Conservation (phyloP, 169 alveolate species). For the Eimeria mitis region DNA sequence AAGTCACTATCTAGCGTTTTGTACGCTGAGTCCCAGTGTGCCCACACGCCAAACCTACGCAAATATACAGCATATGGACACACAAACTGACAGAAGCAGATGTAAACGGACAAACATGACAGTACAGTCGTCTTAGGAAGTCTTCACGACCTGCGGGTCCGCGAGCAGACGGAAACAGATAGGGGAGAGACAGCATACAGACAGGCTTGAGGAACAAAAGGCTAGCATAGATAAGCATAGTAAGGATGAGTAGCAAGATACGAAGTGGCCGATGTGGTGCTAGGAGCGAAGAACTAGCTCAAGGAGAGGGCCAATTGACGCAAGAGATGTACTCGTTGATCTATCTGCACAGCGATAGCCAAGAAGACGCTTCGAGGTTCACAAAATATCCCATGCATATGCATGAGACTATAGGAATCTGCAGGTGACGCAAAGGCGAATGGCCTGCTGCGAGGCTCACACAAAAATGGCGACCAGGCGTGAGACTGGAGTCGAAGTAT, state of each 20-base stretch:
- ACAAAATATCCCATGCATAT: neutral
- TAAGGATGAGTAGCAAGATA: neutral
- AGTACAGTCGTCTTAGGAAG: neutral
- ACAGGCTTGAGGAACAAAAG: neutral
- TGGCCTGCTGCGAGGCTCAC: neutral
- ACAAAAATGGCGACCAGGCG: neutral
- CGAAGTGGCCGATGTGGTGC: neutral
- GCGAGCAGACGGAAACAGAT: neutral
- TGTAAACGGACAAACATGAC: neutral
- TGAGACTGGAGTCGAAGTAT: neutral
- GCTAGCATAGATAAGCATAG: neutral
- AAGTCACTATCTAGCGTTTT: constrained; percentile 83
- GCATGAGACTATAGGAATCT: neutral
- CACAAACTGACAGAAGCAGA: neutral
- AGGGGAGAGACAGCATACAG: neutral
- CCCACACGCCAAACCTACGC: constrained; percentile 81
- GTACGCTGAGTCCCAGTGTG: constrained; percentile 83
- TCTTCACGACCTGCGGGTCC: neutral
- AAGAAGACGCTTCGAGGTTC: neutral
- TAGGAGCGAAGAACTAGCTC: neutral
- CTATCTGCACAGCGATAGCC: neutral
- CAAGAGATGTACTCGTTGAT: neutral
- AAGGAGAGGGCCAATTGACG: neutral
- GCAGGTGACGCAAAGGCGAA: neutral
- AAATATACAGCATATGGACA: neutral